These are phyloP conservation scores for Betula pendula DNA, from an alignment of 306 rosid genomes.

Conservation along the genomic window DNA sequence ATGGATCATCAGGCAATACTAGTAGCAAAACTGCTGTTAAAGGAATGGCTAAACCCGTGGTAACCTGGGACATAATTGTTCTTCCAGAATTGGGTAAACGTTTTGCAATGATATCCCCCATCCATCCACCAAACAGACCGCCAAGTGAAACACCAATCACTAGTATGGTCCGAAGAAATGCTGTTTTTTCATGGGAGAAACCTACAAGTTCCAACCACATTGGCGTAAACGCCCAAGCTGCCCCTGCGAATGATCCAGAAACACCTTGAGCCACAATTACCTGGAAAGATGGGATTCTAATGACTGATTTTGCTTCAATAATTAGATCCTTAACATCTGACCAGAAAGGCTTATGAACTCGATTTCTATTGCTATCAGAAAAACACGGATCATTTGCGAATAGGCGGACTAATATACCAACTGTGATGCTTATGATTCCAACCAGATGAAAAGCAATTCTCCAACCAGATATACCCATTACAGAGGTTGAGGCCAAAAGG, in stretches of 20 bases:
- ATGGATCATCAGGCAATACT: slow-evolving; percentile 63
- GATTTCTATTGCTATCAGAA: slow-evolving; percentile 27
- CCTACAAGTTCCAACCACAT: slow-evolving; percentile 88
- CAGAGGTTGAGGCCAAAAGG: slow-evolving; percentile 58
- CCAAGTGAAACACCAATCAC: slow-evolving; percentile 61
- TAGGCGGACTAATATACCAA: slow-evolving; percentile 54
- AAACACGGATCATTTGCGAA: slow-evolving; percentile 72
- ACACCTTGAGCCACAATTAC: slow-evolving; percentile 88
- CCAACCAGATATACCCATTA: slow-evolving; percentile 79
- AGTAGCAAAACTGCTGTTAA: slow-evolving; percentile 62
- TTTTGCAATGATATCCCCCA: slow-evolving; percentile 69
- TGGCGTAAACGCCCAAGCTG: slow-evolving; percentile 68
- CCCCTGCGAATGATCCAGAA: slow-evolving; percentile 82
- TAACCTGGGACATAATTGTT: slow-evolving; percentile 68
- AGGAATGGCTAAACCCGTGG: slow-evolving; percentile 70
- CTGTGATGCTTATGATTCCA: slow-evolving; percentile 62
- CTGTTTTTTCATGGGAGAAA: slow-evolving; percentile 68
- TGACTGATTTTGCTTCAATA: slow-evolving; percentile 63
- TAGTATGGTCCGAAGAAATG: slow-evolving; percentile 57
- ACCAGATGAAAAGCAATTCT: slow-evolving; percentile 83
- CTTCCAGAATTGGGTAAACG: slow-evolving; percentile 66
- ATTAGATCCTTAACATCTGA: slow-evolving; percentile 52
- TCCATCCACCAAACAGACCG: slow-evolving; percentile 68
- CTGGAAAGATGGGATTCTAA: slow-evolving; percentile 67
- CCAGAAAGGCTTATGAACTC: slow-evolving; percentile 34